Conservation (phyloP, 2,329 filamentous ascomycete genomes). For the Cadophora malorum region DNA sequence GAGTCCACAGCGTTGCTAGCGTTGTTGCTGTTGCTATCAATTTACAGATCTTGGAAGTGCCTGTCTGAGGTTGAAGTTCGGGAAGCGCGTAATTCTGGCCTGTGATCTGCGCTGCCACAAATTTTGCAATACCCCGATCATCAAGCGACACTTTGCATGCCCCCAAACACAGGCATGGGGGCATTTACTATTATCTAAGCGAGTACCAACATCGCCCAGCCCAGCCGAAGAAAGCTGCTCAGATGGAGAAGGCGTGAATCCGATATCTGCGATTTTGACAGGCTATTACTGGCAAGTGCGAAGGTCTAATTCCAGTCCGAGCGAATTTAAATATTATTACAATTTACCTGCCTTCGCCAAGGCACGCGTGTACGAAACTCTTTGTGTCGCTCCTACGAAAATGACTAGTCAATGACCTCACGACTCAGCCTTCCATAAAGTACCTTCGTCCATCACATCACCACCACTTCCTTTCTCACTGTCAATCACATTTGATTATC, state of each 20-base stretch:
- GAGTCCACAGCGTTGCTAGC: neutral
- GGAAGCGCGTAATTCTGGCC: neutral
- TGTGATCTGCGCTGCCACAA: neutral
- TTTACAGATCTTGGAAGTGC: neutral
- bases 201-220: neutral
- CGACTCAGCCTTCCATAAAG: neutral
- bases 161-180: neutral
- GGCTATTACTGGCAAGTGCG: neutral
- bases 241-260: neutral
- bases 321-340: neutral
- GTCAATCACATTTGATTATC: too few relatives aligned
- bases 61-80: neutral
- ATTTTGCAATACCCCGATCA: neutral
- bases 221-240: neutral
- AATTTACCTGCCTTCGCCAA: neutral
- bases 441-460: neutral
- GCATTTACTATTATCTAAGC: neutral
- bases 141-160: neutral
- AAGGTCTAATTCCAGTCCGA: neutral
- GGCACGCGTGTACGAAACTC: neutral
- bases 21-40: neutral
- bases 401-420: constrained; percentile 15
- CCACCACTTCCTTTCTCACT: neutral
- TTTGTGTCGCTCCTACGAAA: neutral
- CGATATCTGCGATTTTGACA: neutral